Base-by-base conservation (phyloP, 1,284 basidiomycete genomes). In the Stereum hirsutum region DNA sequence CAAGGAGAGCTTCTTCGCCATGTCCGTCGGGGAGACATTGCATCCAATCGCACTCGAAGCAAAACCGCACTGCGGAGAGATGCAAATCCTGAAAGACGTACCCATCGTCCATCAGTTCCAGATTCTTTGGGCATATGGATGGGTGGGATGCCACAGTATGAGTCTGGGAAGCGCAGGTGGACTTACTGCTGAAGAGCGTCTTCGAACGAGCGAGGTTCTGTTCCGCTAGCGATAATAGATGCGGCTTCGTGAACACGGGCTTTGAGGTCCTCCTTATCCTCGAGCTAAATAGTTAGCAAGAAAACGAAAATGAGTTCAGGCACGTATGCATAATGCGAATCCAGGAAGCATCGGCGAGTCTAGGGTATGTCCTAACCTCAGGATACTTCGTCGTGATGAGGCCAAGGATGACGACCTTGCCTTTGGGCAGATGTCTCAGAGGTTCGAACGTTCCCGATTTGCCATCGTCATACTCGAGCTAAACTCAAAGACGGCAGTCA, bases 391-490 rank as follows among this genome's bases (percentile, higher is more conserved):
- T 82, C 1, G 82, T 79, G 38, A 90, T 69, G 21, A 90, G 65
- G 10, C 88, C 88, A 14, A 91, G 67, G 7, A 90, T 78, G 37
- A 77, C 77, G 7, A 70, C 64, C 59, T 87, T 89, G 60, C 78
- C 66, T 24, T 64, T 63, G 0, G 88, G 85, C 12, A 91, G 66
- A 52, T 78, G 55, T 49, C 65, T 73, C 26, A 89, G 68, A 5
- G 83, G 81, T 53, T 72, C 69, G 53, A 89, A 89, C 46, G 75
- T 71, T 36, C 83, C 83, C 0, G 85, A 75, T 21, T 83, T 77
- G 44, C 73, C 70, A 12, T 81, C 82, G 57, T 91, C 88, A 59
- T 87, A 90, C 63, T 90, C 86, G 38, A 84, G 69, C 77, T 79
- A 53, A 36, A 24, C 8, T 39, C 10, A 5, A 10, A 14, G 7